Evolutionary conservation across 805 yeast species (phyloP), one percentile per base, ranked within the genome.

Genomic region (Barnettozyma siamensis): DNA sequence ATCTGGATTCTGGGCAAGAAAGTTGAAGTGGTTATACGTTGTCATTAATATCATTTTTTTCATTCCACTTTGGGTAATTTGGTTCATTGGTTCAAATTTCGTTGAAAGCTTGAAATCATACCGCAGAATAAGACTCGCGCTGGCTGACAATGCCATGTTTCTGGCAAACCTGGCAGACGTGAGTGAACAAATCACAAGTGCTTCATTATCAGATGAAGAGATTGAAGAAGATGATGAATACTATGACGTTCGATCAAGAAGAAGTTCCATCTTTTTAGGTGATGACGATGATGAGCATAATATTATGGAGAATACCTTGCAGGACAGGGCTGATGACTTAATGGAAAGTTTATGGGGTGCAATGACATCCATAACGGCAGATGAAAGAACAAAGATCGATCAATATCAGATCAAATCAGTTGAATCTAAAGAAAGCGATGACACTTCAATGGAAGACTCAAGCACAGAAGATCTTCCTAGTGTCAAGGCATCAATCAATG

Each of bases 291-390:
- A 26, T 26, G 29, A 26, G 5, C 56, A 50, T 13, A 51, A 48
- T 18, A 51, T 49, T 11, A 49, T 69, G 19, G 73, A 69, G 43
- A 64, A 63, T 30, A 66, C 70, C 15, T 60, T 81, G 18, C 73
- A 72, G 24, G 85, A 79, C 47, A 78, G 75, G 43, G 76, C 82
- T 13, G 88, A 82, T 45, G 71, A 64, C 20, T 70, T 83, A 41
- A 73, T 84, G 48, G 88, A 82, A 46, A 73, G 82, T 15, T 70
- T 78, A 13, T 78, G 73, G 55, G 76, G 70, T 44, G 84, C 83
- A 1, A 70, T 78, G 59, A 67, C 73, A 6, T 66, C 65, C 47
- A 67, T 49, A 41, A 56, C 47, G 35, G 48, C 44, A 5, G 33
- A 15, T 5, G 51, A 54, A 24, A 18, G 45, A 31, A 55, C 58